Percentiles rank a stretch among this genome's conserved stretches.
These are phyloP conservation scores for Fusarium sp. DNA, from an alignment of 2,329 filamentous ascomycete genomes.

Conservation along the genomic window DNA sequence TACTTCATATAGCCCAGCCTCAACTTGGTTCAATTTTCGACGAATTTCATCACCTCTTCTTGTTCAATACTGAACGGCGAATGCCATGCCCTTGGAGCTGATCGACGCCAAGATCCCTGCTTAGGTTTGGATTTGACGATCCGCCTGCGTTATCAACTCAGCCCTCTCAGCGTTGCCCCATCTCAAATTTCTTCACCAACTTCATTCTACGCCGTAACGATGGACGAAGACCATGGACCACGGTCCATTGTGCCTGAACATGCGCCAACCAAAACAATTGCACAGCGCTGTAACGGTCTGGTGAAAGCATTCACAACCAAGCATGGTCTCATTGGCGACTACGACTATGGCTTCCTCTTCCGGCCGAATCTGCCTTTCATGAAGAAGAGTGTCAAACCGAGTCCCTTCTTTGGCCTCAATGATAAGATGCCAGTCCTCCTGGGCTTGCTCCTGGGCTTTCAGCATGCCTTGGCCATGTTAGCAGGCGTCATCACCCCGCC, in stretches of 20 bases:
- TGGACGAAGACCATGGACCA: constrained; percentile 68
- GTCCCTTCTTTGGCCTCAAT: constrained; percentile 87
- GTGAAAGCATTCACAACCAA: constrained; percentile 63
- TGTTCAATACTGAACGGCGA: not conserved
- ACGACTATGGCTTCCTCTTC: constrained; percentile 93
- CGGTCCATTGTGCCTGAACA: constrained; percentile 59
- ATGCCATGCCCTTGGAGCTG: constrained; percentile 3
- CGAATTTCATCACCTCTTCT: not conserved
- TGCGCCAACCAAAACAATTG: constrained; percentile 48
- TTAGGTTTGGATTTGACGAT: constrained; percentile 15
- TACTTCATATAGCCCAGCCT: constrained; percentile 20
- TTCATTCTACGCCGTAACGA: constrained; percentile 43
- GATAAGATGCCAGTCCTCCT: constrained; percentile 81
- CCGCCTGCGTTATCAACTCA: constrained; percentile 12
- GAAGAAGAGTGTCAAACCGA: constrained; percentile 61
- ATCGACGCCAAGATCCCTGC: constrained; percentile 18
- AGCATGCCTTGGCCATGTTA: constrained; percentile 82
- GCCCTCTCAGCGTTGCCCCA: constrained; percentile 4
- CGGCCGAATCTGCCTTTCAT: constrained; percentile 85
- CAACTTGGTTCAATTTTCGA: not conserved
- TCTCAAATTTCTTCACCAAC: constrained; percentile 15
- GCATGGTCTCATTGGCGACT: constrained; percentile 82
- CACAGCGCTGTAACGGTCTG: constrained; percentile 44
- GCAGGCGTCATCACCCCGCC: constrained; percentile 82
- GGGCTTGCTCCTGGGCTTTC: constrained; percentile 78